Percentiles rank a stretch among this genome's conserved stretches.
Conservation (phyloP, 2,329 filamentous ascomycete species). For the Allantophomopsis lycopodina region DNA sequence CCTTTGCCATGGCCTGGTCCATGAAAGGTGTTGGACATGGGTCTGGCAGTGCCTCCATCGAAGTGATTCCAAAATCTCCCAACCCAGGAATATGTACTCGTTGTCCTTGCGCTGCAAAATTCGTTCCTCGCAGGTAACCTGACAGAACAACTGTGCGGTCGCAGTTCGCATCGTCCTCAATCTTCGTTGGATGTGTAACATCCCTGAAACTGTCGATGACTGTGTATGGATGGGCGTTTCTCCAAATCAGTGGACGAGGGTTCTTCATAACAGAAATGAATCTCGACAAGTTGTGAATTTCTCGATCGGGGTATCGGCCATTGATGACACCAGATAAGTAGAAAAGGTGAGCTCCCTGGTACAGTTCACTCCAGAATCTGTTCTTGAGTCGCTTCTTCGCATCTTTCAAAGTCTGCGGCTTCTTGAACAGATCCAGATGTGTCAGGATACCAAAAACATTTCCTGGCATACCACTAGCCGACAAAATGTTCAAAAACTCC, state of each 20-base stretch:
- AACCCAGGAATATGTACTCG: constrained; percentile 86
- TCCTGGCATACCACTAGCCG: constrained; percentile 93
- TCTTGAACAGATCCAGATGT: constrained; percentile 89
- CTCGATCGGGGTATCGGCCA: constrained; percentile 88
- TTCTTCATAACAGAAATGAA: constrained; percentile 99
- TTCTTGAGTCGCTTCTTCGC: constrained; percentile 96
- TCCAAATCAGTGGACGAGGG: constrained; percentile 87
- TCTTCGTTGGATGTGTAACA: constrained; percentile 81
- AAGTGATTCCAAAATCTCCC: constrained; percentile 73
- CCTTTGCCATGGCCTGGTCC: constrained; percentile 76
- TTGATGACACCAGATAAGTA: constrained; percentile 95
- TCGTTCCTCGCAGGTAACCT: constrained; percentile 87
- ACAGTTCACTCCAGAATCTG: constrained; percentile 91
- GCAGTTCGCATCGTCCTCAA: constrained; percentile 80
- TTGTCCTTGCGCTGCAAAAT: constrained; percentile 76
- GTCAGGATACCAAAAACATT: constrained; percentile 97
- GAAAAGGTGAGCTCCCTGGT: constrained; percentile 93
- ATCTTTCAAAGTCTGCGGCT: constrained; percentile 79
- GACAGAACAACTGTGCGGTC: constrained; percentile 86
- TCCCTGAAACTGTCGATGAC: constrained; percentile 91
- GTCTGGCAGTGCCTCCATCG: constrained; percentile 79
- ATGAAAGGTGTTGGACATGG: constrained; percentile 90
- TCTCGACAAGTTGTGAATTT: constrained; percentile 87
- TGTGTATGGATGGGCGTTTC: constrained; percentile 90
- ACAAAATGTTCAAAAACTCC: constrained; percentile 92